phyloP scores from a whole-genome alignment of 768 basidiomycete species.

The Termitomyces sp. region DNA sequence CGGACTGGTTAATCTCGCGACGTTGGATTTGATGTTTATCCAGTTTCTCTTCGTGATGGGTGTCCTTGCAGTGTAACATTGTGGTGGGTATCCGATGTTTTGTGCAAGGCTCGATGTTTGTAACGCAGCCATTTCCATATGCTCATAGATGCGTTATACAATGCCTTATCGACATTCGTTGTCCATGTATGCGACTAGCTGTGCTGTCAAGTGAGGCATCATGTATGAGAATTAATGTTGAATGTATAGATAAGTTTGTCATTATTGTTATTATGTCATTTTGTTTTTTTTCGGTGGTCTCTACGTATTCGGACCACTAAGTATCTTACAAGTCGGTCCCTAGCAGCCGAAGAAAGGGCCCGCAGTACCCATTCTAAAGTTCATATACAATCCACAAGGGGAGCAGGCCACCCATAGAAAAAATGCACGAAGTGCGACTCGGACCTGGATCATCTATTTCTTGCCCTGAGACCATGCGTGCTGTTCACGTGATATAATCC shows the following conservation, averaged over 20 bases:
- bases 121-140: neutral
- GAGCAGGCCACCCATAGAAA: no score
- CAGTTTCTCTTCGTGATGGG: neutral
- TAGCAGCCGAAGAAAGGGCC: no score
- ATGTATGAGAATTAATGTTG: neutral
- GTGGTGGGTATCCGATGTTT: neutral
- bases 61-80: neutral
- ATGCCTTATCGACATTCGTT: no score
- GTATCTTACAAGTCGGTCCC: no score
- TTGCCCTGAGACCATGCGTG: no score
- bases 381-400: no score
- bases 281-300: no score
- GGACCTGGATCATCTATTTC: no score
- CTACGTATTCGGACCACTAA: no score
- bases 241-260: neutral
- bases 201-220: neutral
- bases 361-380: no score
- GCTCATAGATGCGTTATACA: no score
- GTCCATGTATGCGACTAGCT: neutral
- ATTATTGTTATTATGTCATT: neutral
- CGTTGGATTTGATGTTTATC: constrained; percentile 4
- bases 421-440: no score
- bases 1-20: neutral
- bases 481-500: neutral
- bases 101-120: neutral